Evolutionary conservation across 2,329 filamentous ascomycete species (phyloP).

Genomic region (Trichoderma koningii): DNA sequence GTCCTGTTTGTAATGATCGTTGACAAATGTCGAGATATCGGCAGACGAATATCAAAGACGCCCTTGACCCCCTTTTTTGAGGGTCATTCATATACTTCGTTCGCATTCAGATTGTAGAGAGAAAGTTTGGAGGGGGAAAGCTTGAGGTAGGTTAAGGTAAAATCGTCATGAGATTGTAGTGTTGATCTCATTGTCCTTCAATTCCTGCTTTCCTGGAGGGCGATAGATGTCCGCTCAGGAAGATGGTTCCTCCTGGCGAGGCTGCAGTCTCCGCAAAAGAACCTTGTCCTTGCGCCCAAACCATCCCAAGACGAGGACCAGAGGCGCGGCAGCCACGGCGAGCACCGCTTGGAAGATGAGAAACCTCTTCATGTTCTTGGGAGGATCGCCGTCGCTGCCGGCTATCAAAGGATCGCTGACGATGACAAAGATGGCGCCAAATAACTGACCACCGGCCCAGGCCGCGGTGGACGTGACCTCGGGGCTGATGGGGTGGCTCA

Average conservation of each 20-base stretch:
- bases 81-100: neutral
- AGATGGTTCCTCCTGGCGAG: conserved; percentile 1
- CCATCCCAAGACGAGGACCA: conserved; percentile 68
- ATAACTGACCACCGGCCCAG: conserved; percentile 83
- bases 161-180: neutral
- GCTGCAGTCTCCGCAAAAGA: conserved; percentile 50
- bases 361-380: conserved; percentile 70
- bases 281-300: conserved; percentile 63
- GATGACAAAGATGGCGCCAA: conserved; percentile 84
- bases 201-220: neutral
- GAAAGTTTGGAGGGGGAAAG: neutral
- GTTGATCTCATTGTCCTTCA: neutral
- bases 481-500: conserved; percentile 83
- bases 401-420: conserved; percentile 74
- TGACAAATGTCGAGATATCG: neutral
- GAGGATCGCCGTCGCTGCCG: conserved; percentile 55
- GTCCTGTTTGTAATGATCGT: neutral
- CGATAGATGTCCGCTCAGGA: neutral
- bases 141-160: neutral
- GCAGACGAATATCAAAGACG: neutral
- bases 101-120: neutral
- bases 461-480: conserved; percentile 81
- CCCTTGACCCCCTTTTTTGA: neutral
- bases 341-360: conserved; percentile 80
- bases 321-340: conserved; percentile 63